Percentiles rank a stretch among this genome's conserved stretches.
Evolutionary conservation across 176 grass and related monocot genomes (phyloP).

Genomic region (Puya raimondii): DNA sequence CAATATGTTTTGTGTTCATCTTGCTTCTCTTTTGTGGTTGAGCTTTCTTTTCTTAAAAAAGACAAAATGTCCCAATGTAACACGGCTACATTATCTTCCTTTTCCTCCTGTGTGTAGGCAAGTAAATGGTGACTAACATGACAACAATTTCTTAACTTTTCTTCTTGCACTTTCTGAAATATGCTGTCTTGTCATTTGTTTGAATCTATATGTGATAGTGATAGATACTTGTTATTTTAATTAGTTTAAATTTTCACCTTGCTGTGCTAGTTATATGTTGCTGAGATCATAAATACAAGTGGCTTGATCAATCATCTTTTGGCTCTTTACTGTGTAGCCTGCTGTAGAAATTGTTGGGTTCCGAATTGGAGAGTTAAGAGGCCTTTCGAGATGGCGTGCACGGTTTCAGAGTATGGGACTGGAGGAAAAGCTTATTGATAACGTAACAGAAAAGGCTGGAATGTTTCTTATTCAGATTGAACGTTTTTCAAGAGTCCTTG

Average conservation of each 20-base stretch:
- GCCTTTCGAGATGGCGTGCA: conserved; percentile 82
- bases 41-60: no score
- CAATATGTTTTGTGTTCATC: no score
- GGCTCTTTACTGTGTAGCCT: conserved; percentile 47
- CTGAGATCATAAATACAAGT: neutral
- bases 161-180: neutral
- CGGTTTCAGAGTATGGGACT: conserved; percentile 76
- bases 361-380: conserved; percentile 77
- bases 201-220: neutral
- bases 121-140: neutral
- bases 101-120: neutral
- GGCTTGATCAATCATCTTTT: conserved; percentile 10
- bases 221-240: neutral
- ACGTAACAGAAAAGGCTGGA: conserved; percentile 67
- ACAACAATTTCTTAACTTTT: neutral
- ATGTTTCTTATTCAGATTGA: conserved; percentile 92
- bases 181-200: neutral
- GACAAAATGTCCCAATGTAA: no score
- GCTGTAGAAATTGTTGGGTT: conserved; percentile 92
- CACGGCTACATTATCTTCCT: no score
- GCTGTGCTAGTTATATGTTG: conserved; percentile 16
- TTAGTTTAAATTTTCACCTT: neutral
- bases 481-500: conserved; percentile 67
- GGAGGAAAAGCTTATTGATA: conserved; percentile 80
- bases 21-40: no score